Evolutionary conservation across 2,329 filamentous ascomycete genomes (phyloP), one percentile per base, ranked within the genome.

Genomic region (Fusarium proliferatum): DNA sequence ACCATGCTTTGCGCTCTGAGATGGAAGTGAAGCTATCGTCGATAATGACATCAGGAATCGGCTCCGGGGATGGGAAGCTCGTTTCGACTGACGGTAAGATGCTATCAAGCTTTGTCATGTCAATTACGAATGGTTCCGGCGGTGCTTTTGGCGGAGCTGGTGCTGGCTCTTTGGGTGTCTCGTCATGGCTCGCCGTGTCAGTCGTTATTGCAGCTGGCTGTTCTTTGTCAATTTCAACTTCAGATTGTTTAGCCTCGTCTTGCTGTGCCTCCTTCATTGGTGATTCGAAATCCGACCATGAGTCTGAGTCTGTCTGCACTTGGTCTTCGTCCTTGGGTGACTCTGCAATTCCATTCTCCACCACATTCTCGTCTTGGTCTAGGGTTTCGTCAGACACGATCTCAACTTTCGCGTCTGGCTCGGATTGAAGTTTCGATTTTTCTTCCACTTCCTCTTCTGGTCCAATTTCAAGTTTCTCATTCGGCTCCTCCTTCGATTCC

Each of bases 1-100:
- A 91, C 91, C 91, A 93, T 12, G 85, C 85, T 75, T 89, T 91
- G 55, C 91, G 88, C 79, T 92, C 86, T 5, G 87, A 86, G 7
- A 87, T 86, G 5, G 85, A 83, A 9, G 83, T 82, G 67, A 91
- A 91, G 34, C 83, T 87, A 77, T 91, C 88, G 36, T 79, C 80
- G 23, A 88, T 83, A 49, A 87, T 78, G 36, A 82, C 80, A 36
- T 89, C 87, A 1, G 87, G 80, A 0, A 89, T 72, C 7, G 75
- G 76, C 46, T 81, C 81, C 3, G 81, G 76, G 1, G 83, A 78
- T 3, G 76, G 71, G 28, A 79, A 78, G 10, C 62, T 62, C 5
- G 75, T 30, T 21, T 72, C 64, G 3, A 73, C 76, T 16, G 67
- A 71, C 2, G 79, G 81, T 59, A 82, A 82, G 9, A 86, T 75